Percentiles rank a stretch among this genome's conserved stretches.
These are phyloP conservation scores for Phylloporus rhodoxanthus DNA, from an alignment of 768 basidiomycete species.

Conservation along the genomic window DNA sequence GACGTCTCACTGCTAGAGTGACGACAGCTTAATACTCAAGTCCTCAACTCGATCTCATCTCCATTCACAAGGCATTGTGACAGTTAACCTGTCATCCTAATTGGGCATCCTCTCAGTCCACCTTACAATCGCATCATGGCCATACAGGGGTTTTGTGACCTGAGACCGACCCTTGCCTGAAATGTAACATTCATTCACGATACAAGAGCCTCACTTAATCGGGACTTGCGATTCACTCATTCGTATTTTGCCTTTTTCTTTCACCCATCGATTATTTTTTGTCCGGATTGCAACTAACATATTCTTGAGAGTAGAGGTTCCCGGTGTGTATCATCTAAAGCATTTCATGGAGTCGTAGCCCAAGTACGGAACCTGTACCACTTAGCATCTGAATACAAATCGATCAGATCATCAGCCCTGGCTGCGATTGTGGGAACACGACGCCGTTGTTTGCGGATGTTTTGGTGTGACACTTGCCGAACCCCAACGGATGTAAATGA, in stretches of 20 bases:
- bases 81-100: constrained; percentile 22
- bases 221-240: constrained; percentile 3
- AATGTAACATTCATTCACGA: constrained; percentile 18
- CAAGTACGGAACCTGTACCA: constrained; percentile 18
- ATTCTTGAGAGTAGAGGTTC: constrained; percentile 8
- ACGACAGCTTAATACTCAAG: constrained; percentile 10
- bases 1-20: constrained; percentile 12
- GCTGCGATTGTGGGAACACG: neutral
- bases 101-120: constrained; percentile 12
- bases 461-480: constrained; percentile 19
- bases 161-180: constrained; percentile 10
- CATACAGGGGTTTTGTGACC: constrained; percentile 9
- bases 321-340: constrained; percentile 17
- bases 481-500: constrained; percentile 26
- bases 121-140: neutral
- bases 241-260: neutral
- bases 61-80: constrained; percentile 15
- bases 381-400: neutral
- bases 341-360: neutral
- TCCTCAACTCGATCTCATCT: constrained; percentile 13
- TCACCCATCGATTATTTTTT: constrained; percentile 5
- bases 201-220: constrained; percentile 18
- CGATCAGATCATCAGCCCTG: neutral
- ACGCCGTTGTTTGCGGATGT: constrained; percentile 18
- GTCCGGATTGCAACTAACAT: constrained; percentile 12